Evolutionary conservation across 495 filamentous ascomycete species (phyloP).

Genomic region (Staphylotrichum longicolle): DNA sequence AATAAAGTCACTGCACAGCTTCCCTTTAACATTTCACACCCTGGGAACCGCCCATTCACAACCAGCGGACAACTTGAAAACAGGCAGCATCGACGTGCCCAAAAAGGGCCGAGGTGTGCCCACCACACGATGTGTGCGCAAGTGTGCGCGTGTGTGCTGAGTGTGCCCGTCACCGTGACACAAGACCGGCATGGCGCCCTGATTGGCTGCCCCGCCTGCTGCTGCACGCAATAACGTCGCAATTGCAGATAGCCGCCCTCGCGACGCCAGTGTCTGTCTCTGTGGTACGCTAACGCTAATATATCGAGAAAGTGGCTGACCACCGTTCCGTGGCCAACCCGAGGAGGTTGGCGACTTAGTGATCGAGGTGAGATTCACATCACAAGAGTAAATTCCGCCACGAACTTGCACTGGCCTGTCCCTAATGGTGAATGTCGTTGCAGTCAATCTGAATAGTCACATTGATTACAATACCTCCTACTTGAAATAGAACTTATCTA

Average conservation of each 20-base stretch:
- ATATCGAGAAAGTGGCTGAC: neutral
- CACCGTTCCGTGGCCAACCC: neutral
- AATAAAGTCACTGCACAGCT: too few relatives aligned
- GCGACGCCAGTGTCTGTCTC: slow-evolving; percentile 1
- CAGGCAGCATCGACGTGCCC: neutral
- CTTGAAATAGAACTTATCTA: too few relatives aligned
- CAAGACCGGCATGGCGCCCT: neutral
- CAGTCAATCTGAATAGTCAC: too few relatives aligned
- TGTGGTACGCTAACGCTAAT: neutral
- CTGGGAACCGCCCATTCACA: too few relatives aligned
- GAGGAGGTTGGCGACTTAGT: too few relatives aligned
- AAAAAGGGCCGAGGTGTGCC: slow-evolving; percentile 6
- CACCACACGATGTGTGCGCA: neutral
- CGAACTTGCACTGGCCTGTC: too few relatives aligned
- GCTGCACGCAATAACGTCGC: slow-evolving; percentile 12
- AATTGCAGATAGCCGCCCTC: slow-evolving; percentile 24
- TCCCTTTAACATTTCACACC: too few relatives aligned
- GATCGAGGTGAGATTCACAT: too few relatives aligned
- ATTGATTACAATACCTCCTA: too few relatives aligned
- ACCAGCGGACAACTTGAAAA: neutral
- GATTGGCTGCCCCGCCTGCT: slow-evolving; percentile 6
- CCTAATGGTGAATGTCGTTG: too few relatives aligned
- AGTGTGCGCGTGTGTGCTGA: neutral
- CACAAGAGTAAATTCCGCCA: too few relatives aligned
- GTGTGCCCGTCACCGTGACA: slow-evolving; percentile 13